Conservation (phyloP, 2,329 filamentous ascomycete genomes). For the Ophiocordyceps polyrhachis-furcata region DNA sequence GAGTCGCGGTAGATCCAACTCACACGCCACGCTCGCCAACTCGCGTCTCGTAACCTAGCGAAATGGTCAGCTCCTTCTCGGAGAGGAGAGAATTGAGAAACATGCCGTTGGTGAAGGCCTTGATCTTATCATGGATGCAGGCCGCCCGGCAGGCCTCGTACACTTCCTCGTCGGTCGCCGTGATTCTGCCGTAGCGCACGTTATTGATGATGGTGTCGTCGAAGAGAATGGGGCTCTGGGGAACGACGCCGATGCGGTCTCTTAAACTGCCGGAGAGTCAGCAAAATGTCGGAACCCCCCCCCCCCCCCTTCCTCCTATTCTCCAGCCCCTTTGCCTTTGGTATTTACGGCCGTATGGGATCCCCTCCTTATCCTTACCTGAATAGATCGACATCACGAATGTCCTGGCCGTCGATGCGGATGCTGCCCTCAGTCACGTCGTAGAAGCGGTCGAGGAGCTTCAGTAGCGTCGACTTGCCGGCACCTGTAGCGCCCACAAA, state of each 20-base stretch:
- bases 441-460: conserved; percentile 40
- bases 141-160: conserved; percentile 34
- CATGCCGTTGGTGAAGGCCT: conserved; percentile 30
- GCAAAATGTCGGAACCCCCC: neutral
- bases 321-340: neutral
- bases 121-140: conserved; percentile 38
- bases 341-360: no score
- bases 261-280: conserved; percentile 20
- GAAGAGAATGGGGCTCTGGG: conserved; percentile 36
- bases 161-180: conserved; percentile 35
- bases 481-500: conserved; percentile 42
- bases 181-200: conserved; percentile 34
- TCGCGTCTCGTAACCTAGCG: conserved; percentile 25
- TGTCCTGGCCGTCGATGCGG: conserved; percentile 35
- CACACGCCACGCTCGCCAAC: conserved; percentile 32
- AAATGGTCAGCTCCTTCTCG: neutral
- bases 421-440: conserved; percentile 34
- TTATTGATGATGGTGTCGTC: conserved; percentile 42
- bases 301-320: neutral
- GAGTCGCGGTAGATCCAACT: conserved; percentile 4
- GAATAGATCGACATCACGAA: conserved; percentile 32
- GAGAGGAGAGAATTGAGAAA: neutral
- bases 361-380: no score
- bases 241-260: conserved; percentile 35
- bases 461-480: conserved; percentile 38